Base-by-base conservation (phyloP, 2,329 filamentous ascomycete genomes). In the Colletotrichum sojae region DNA sequence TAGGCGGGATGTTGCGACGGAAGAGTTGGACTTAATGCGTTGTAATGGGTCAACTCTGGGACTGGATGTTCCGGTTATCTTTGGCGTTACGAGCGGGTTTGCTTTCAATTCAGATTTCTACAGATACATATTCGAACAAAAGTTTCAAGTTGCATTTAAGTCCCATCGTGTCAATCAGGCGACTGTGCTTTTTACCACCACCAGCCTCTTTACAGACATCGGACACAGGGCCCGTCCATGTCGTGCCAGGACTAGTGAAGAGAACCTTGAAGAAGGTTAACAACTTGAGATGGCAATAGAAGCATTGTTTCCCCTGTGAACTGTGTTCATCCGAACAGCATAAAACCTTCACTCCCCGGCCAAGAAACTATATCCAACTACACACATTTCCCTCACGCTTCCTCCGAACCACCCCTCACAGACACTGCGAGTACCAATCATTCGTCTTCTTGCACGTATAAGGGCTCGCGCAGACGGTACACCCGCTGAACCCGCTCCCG, bases 361-460 rank as follows among this genome's bases (percentile, higher is more conserved):
- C 22, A 20, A 4, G 27, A 10, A 18, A n/a, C 45, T 0, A 49
- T 25, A 10, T 36, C 12, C 2, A n/a, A 16, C 27, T n/a, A 0
- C 27, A n/a, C 13, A 31, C 18, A 36, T 36, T 9, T 2, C 27
- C 27, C 31, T 3, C 31, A 1, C 2, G 31, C 31, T 36, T 36
- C 31, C 31, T 36, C 31, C 31, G 51, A 27, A 27, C 27, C 5
- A 2, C 2, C 18, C 15, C 2, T 59, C 43, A 72, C 55, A 73
- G 39, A 39, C 71, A 73, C 48, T 73, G 71, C 10, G 71, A 71
- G 27, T 73, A 73, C 67, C 67, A 73, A 3, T 63, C 43, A 22
- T 73, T 73, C 25, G 60, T 27, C 8, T 45, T 62, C 45, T 62
- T 45, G 53, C 71, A 73, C 6, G 60, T 72, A 16, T 63, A 71